phyloP scores from a whole-genome alignment of 768 basidiomycete genomes.

The Royoungia palumana region DNA sequence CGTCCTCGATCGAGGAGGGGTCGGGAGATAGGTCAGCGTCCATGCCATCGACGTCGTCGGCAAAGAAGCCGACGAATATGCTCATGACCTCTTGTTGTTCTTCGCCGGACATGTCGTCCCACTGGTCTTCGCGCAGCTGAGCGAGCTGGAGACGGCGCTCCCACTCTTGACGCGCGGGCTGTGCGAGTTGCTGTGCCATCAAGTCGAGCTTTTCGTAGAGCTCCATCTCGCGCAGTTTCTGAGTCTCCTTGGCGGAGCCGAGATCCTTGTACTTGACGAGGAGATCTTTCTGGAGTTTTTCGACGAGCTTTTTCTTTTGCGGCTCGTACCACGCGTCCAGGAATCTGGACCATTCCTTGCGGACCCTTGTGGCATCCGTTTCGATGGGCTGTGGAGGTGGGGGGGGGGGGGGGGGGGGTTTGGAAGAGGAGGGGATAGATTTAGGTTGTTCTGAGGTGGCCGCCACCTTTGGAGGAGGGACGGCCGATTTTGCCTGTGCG shows the following conservation, averaged over 20 bases:
- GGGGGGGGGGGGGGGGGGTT: not conserved
- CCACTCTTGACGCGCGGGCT: conserved; percentile 33
- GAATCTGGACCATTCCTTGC: conserved; percentile 31
- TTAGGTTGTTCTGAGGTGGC: conserved; percentile 14
- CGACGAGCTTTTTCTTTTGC: conserved; percentile 26
- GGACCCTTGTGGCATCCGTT: conserved; percentile 21
- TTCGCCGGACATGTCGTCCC: conserved; percentile 30
- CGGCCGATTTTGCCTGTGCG: conserved; percentile 4
- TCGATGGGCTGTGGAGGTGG: conserved; percentile 21
- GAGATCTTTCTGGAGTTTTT: conserved; percentile 31
- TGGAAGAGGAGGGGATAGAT: conserved; percentile 2
- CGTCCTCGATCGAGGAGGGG: conserved; percentile 18
- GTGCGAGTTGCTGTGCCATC: conserved; percentile 22
- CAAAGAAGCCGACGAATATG: conserved; percentile 30
- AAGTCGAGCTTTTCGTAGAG: conserved; percentile 24
- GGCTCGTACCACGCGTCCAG: conserved; percentile 30
- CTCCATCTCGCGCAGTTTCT: conserved; percentile 29
- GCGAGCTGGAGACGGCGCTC: conserved; percentile 31
- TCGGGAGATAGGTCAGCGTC: conserved; percentile 3
- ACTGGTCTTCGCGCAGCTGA: conserved; percentile 29
- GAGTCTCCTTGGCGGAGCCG: conserved; percentile 23
- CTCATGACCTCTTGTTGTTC: conserved; percentile 30
- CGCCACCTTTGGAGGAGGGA: conserved; percentile 4
- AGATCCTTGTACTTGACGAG: conserved; percentile 31
- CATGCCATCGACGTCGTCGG: conserved; percentile 26